Conservation (phyloP, 1,284 basidiomycete genomes). For the Apiotrichum akiyoshidainum region DNA sequence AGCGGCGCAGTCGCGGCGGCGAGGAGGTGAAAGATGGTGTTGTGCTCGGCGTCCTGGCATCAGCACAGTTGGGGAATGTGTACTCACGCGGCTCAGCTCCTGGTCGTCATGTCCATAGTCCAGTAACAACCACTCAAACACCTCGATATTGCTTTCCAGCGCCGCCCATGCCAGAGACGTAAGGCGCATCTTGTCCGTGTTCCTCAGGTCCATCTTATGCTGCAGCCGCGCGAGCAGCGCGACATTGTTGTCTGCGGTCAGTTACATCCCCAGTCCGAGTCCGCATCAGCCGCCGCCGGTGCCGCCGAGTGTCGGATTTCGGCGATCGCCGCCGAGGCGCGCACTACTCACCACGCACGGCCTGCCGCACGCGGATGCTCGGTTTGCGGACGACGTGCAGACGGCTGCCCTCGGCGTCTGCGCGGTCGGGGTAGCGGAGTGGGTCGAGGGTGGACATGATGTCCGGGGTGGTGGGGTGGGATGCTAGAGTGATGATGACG, state of each 20-base stretch:
- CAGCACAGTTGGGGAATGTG: not conserved
- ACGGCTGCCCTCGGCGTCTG: conserved; percentile 6
- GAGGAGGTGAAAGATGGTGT: conserved; percentile 82
- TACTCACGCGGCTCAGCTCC: conserved; percentile 75
- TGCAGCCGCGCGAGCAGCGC: conserved; percentile 72
- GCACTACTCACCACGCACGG: conserved; percentile 41
- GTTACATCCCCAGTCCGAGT: not conserved
- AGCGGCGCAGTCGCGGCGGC: conserved; percentile 64
- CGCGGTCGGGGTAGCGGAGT: conserved; percentile 2
- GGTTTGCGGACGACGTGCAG: conserved; percentile 38
- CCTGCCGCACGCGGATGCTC: conserved; percentile 35
- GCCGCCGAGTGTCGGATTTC: not conserved
- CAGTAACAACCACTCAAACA: conserved; percentile 80
- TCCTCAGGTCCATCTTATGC: conserved; percentile 75
- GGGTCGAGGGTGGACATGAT: conserved; percentile 5
- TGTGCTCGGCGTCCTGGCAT: conserved; percentile 75
- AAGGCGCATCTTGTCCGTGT: conserved; percentile 68
- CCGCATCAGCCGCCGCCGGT: too few relatives aligned
- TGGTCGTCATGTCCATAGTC: conserved; percentile 81
- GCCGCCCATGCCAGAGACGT: conserved; percentile 88
- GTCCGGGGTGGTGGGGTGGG: not conserved
- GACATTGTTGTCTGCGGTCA: conserved; percentile 74
- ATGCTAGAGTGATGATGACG: conserved; percentile 3
- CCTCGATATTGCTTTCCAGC: conserved; percentile 75
- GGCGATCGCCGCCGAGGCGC: conserved; percentile 1